A percentile compares a stretch with the other conserved stretches of the same genome.
These are phyloP conservation scores for Rhodamnia rubescens DNA, from an alignment of 345 rosid genomes.

Conservation along the genomic window DNA sequence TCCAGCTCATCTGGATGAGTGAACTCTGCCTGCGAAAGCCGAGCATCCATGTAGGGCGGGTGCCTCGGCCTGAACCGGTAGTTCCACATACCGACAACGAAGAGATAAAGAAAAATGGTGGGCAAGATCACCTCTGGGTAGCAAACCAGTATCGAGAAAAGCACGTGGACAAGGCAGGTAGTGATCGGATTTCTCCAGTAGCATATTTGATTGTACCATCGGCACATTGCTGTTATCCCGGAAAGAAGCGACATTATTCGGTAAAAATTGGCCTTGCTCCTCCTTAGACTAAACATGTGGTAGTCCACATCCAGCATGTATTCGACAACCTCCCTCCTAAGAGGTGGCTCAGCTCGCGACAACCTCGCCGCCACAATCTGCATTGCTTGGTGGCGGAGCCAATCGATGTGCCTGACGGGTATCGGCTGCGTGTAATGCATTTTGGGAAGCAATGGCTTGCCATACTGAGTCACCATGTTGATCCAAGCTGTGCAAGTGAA, in stretches of 20 bases:
- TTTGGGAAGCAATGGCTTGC: constrained; percentile 86
- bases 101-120: constrained; percentile 81
- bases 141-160: constrained; percentile 76
- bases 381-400: constrained; percentile 83
- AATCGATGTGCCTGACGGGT: constrained; percentile 58
- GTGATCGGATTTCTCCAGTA: constrained; percentile 87
- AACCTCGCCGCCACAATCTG: constrained; percentile 74
- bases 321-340: constrained; percentile 76
- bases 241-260: constrained; percentile 74
- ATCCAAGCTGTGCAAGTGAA: constrained; percentile 78
- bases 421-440: constrained; percentile 87
- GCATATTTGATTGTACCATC: constrained; percentile 74
- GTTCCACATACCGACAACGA: constrained; percentile 87
- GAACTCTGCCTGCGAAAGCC: constrained; percentile 65
- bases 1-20: constrained; percentile 81
- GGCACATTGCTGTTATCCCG: constrained; percentile 51
- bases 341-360: constrained; percentile 79
- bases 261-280: constrained; percentile 87
- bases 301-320: constrained; percentile 93
- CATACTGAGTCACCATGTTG: constrained; percentile 84
- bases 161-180: constrained; percentile 59
- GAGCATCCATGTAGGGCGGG: constrained; percentile 89
- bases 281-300: constrained; percentile 86
- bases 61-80: constrained; percentile 76
- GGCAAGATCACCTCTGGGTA: constrained; percentile 88